Percentiles rank a stretch among this genome's conserved stretches.
Evolutionary conservation across 768 basidiomycete genomes (phyloP).

Genomic region (Pulveroboletus sp.): DNA sequence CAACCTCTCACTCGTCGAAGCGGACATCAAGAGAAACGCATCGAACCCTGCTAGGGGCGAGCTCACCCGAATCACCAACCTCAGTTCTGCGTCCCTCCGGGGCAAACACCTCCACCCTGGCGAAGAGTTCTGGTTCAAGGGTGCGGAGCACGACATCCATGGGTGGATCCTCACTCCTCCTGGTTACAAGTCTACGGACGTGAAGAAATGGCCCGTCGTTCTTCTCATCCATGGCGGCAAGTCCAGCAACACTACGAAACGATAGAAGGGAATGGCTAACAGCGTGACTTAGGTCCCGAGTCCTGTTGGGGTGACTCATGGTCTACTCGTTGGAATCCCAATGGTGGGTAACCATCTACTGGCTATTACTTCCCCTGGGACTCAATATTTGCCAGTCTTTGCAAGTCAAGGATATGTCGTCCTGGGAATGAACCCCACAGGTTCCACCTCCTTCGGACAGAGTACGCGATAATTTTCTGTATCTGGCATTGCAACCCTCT

Average conservation of each 20-base stretch:
- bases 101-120: constrained; percentile 57
- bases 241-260: constrained; percentile 2
- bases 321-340: constrained; percentile 92
- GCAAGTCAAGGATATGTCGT: constrained; percentile 87
- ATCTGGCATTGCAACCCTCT: background rate
- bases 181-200: constrained; percentile 62
- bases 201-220: constrained; percentile 74
- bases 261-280: background rate
- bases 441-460: constrained; percentile 91
- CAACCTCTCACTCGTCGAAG: constrained; percentile 43
- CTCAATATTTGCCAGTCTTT: constrained; percentile 49
- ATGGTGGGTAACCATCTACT: constrained; percentile 40
- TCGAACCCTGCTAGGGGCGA: constrained; percentile 27
- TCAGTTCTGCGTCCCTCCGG: constrained; percentile 53
- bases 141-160: constrained; percentile 74
- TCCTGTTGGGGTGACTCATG: constrained; percentile 89
- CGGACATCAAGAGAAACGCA: constrained; percentile 33
- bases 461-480: constrained; percentile 33
- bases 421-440: constrained; percentile 88
- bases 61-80: constrained; percentile 59
- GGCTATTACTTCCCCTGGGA: background rate
- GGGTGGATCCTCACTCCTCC: constrained; percentile 82
- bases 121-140: constrained; percentile 88
- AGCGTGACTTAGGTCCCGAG: constrained; percentile 52
- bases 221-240: constrained; percentile 77